Conservation (phyloP, 495 filamentous ascomycete species). For the Neurospora sp. region DNA sequence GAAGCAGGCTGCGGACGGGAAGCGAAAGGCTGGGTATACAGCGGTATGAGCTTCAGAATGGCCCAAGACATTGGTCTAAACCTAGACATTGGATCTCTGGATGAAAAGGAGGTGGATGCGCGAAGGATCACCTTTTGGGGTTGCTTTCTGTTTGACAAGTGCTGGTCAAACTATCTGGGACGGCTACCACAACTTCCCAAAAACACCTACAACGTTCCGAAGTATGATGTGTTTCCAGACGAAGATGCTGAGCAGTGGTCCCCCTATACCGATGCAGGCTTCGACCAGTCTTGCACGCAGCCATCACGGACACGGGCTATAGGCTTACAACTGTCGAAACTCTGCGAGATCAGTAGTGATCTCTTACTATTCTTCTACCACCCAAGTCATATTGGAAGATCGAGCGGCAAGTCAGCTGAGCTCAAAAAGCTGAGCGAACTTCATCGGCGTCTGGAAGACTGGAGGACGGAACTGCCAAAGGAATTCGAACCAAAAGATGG, state of each 20-base stretch:
- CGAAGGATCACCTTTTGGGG: slow-evolving; percentile 93
- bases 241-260: slow-evolving; percentile 83
- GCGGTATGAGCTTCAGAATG: slow-evolving; percentile 98
- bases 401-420: slow-evolving; percentile 53
- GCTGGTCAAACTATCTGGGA: slow-evolving; percentile 97
- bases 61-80: slow-evolving; percentile 89
- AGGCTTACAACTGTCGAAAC: slow-evolving; percentile 66
- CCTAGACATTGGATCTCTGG: slow-evolving; percentile 64
- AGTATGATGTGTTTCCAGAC: slow-evolving; percentile 81
- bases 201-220: slow-evolving; percentile 69
- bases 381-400: slow-evolving; percentile 52
- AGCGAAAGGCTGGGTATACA: slow-evolving; percentile 95
- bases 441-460: slow-evolving; percentile 81
- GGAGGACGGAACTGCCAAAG: slow-evolving; percentile 75
- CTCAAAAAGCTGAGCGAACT: slow-evolving; percentile 88
- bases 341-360: slow-evolving; percentile 92
- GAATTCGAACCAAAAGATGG: slow-evolving; percentile 88
- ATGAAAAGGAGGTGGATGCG: slow-evolving; percentile 80
- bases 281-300: slow-evolving; percentile 57
- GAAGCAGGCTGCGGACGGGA: slow-evolving; percentile 94
- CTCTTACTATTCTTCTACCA: slow-evolving; percentile 87
- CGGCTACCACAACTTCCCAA: slow-evolving; percentile 79
- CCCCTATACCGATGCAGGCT: slow-evolving; percentile 79
- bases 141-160: slow-evolving; percentile 97
- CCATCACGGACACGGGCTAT: slow-evolving; percentile 76